These are phyloP conservation scores for Sabuloglossum arenarium DNA, from an alignment of 495 filamentous ascomycete species.

Conservation along the genomic window DNA sequence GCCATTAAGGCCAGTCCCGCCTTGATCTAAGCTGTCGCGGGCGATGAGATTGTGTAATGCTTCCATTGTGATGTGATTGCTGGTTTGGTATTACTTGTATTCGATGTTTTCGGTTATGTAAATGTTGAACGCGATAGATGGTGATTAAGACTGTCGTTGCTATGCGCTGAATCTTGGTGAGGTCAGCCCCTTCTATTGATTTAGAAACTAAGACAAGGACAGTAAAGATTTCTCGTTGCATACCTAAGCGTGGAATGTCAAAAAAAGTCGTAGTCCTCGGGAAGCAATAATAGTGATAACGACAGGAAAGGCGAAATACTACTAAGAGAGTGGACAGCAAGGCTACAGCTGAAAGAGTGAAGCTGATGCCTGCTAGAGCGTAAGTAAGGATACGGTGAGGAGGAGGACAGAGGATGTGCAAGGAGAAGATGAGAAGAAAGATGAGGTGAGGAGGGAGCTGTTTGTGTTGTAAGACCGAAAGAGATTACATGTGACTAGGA, in stretches of 20 bases:
- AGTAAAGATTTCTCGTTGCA: background rate
- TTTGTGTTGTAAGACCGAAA: background rate
- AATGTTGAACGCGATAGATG: background rate
- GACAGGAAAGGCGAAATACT: background rate
- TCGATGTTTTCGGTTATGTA: background rate
- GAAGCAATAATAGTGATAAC: background rate
- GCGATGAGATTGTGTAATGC: constrained; percentile 26
- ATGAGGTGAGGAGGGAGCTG: background rate
- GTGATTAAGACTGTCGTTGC: background rate
- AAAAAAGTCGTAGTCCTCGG: background rate
- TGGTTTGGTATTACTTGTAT: background rate
- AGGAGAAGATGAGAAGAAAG: background rate
- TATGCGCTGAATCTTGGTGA: background rate
- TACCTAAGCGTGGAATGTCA: background rate
- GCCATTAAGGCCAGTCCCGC: constrained; percentile 22
- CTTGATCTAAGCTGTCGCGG: constrained; percentile 25
- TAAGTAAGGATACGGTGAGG: constrained; percentile 6
- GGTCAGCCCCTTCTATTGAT: background rate
- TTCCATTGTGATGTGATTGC: constrained; percentile 21
- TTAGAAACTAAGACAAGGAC: background rate
- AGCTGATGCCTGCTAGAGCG: constrained; percentile 40
- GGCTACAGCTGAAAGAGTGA: constrained; percentile 64
- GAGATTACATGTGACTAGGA: background rate
- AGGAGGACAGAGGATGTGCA: constrained; percentile 12
- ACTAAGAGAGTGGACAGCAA: constrained; percentile 30